A percentile compares a stretch with the other conserved stretches of the same genome.
Evolutionary conservation across 108 stramenopile genomes (phyloP).

Genomic region (Cyclotella choctawhatcheeana): DNA sequence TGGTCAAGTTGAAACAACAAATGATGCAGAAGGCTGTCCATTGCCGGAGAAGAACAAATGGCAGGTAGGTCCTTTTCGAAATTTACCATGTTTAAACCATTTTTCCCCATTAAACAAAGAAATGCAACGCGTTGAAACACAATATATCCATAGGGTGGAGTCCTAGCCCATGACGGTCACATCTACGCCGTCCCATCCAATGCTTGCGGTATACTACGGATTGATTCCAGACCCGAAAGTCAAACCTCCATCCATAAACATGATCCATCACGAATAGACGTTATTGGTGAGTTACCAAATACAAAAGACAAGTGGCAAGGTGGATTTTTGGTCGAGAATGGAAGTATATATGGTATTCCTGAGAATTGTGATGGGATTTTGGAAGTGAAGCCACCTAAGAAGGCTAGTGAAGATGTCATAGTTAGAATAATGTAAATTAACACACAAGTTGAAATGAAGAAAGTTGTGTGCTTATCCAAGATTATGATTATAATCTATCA

Average conservation of each 20-base stretch:
- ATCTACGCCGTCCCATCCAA: constrained; percentile 82
- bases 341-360: constrained; percentile 34
- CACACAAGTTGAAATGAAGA: too few relatives aligned
- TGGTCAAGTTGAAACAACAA: constrained; percentile 13
- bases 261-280: constrained; percentile 51
- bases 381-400: constrained; percentile 31
- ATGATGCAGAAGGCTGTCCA: not conserved
- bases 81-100: too few relatives aligned
- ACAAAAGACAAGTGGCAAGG: constrained; percentile 88
- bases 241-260: not conserved
- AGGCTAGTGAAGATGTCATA: too few relatives aligned
- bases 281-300: constrained; percentile 64
- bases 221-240: constrained; percentile 51
- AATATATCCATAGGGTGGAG: constrained; percentile 48
- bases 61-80: constrained; percentile 56
- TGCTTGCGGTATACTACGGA: constrained; percentile 63
- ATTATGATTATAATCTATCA: too few relatives aligned
- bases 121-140: too few relatives aligned
- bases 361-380: constrained; percentile 35
- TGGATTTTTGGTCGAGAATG: constrained; percentile 27
- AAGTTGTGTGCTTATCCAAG: too few relatives aligned
- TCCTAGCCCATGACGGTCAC: constrained; percentile 68
- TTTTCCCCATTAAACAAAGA: too few relatives aligned
- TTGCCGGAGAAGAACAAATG: constrained; percentile 77
- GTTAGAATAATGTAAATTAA: too few relatives aligned